These are phyloP conservation scores for Podospora bellae-mahoneyi DNA, from an alignment of 495 filamentous ascomycete species.

Conservation along the genomic window DNA sequence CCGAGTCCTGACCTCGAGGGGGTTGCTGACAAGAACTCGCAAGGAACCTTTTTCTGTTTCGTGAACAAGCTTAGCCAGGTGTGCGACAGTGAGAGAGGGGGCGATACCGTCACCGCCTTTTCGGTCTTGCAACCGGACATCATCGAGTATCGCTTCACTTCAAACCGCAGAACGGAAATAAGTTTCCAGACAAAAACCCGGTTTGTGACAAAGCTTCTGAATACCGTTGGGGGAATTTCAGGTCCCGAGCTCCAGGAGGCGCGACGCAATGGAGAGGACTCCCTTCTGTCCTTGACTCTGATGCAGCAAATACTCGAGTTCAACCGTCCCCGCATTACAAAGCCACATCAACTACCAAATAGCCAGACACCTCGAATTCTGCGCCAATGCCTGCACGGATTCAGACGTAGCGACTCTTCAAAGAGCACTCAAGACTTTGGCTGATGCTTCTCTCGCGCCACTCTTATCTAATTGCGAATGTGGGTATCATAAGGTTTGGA, in stretches of 20 bases:
- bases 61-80: constrained; percentile 32
- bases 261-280: constrained; percentile 11
- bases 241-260: background rate
- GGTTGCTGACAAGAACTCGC: constrained; percentile 3
- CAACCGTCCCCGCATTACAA: constrained; percentile 15
- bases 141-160: constrained; percentile 29
- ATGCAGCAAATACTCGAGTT: constrained; percentile 16
- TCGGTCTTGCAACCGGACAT: constrained; percentile 19
- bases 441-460: no score
- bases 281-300: background rate
- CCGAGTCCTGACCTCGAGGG: no score
- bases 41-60: constrained; percentile 22
- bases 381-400: constrained; percentile 8
- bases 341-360: constrained; percentile 7
- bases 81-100: constrained; percentile 21
- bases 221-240: no score
- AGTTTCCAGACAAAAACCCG: no score
- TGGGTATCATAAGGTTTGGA: background rate
- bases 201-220: background rate
- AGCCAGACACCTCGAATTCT: constrained; percentile 9
- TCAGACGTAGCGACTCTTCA: background rate
- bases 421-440: no score
- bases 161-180: constrained; percentile 18
- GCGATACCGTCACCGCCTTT: constrained; percentile 26
- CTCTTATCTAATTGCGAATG: constrained; percentile 1